These are phyloP conservation scores for Zopfia rhizophila DNA, from an alignment of 2,329 filamentous ascomycete species.

Conservation along the genomic window DNA sequence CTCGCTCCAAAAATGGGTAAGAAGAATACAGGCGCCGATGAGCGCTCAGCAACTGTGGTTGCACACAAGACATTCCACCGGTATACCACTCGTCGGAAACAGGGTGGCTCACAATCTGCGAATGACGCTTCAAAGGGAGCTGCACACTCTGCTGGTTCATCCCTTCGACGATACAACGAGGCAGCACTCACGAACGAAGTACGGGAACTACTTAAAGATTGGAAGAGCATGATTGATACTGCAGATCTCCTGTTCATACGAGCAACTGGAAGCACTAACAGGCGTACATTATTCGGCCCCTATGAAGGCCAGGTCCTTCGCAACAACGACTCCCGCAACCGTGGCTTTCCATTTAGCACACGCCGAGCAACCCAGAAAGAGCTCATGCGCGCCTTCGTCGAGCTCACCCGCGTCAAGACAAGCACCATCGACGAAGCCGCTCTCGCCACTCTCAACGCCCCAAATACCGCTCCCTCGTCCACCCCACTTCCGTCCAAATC, in stretches of 20 bases:
- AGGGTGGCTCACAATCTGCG: constrained; percentile 93
- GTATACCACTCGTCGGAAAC: constrained; percentile 95
- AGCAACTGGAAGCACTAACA: constrained; percentile 86
- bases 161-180: constrained; percentile 92
- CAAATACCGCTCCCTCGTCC: constrained; percentile 50
- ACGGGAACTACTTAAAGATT: constrained; percentile 79
- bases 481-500: constrained; percentile 43
- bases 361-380: constrained; percentile 91
- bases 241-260: constrained; percentile 88
- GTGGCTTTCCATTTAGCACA: constrained; percentile 94
- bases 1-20: constrained; percentile 82
- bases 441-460: constrained; percentile 59
- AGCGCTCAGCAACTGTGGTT: constrained; percentile 85
- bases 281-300: constrained; percentile 86
- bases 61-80: constrained; percentile 98
- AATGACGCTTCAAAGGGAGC: constrained; percentile 94
- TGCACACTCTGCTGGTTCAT: constrained; percentile 92
- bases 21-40: constrained; percentile 74
- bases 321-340: constrained; percentile 80
- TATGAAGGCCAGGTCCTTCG: constrained; percentile 89
- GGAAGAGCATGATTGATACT: constrained; percentile 86
- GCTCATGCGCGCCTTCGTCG: constrained; percentile 92
- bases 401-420: constrained; percentile 90
- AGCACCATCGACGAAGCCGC: constrained; percentile 77
- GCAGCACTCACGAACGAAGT: constrained; percentile 90